Evolutionary conservation across 768 basidiomycete species (phyloP).

Genomic region (Termitomyces sp.): DNA sequence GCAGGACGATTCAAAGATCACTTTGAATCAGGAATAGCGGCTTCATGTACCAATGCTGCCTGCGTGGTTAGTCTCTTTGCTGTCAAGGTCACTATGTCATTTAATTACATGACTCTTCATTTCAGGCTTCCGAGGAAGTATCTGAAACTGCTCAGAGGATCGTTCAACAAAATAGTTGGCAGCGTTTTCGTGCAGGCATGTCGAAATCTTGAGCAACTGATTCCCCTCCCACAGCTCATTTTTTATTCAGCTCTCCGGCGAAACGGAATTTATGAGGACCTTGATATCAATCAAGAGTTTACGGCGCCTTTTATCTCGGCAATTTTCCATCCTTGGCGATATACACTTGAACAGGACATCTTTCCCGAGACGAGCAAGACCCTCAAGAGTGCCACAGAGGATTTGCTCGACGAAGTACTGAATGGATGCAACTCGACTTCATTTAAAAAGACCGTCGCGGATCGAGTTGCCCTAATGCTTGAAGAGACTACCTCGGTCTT

Average conservation of each 20-base stretch:
- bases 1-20: background rate
- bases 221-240: background rate
- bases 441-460: background rate
- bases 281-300: background rate
- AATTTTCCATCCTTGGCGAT: background rate
- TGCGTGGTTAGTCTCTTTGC: background rate
- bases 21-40: background rate
- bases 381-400: background rate
- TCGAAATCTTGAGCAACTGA: background rate
- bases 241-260: background rate
- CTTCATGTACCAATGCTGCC: background rate
- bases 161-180: background rate
- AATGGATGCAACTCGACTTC: background rate
- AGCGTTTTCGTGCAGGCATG: conserved; percentile 2
- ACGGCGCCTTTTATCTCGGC: background rate
- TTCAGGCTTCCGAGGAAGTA: background rate
- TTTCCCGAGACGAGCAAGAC: background rate
- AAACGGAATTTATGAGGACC: background rate
- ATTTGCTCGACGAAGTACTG: background rate
- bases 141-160: background rate
- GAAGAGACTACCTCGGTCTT: background rate
- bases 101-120: background rate
- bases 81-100: background rate
- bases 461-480: background rate
- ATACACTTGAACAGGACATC: background rate